A percentile compares a stretch with the other conserved stretches of the same genome.
These are phyloP conservation scores for Acanthamoeba sp. DNA, from an alignment of 208 protist genomes.

Conservation along the genomic window DNA sequence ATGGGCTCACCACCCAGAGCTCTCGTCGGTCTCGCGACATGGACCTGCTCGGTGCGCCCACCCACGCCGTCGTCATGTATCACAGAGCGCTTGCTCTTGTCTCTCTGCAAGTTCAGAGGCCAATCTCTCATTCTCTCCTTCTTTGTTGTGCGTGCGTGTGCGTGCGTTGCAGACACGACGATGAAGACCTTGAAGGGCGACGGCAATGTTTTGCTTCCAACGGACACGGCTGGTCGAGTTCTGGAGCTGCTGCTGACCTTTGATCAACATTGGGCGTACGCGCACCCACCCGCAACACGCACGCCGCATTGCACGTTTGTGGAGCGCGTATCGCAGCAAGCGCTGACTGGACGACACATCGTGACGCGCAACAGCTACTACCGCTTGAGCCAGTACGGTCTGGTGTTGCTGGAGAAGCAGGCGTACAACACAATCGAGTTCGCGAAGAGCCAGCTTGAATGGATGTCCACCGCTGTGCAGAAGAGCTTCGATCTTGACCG, in stretches of 20 bases:
- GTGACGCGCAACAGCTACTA: slow-evolving; percentile 16
- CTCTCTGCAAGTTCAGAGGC: too few species aligned
- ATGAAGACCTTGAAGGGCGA: slow-evolving; percentile 83
- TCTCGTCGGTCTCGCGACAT: slow-evolving; percentile 42
- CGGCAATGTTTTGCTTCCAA: slow-evolving; percentile 92
- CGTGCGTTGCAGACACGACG: slow-evolving; percentile 1
- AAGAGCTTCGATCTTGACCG: slow-evolving; percentile 81
- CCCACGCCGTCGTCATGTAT: not conserved
- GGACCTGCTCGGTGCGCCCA: slow-evolving; percentile 33
- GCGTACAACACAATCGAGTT: slow-evolving; percentile 87
- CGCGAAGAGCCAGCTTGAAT: slow-evolving; percentile 89
- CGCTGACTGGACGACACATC: too few species aligned
- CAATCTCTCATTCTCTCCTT: too few species aligned
- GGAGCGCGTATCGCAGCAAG: too few species aligned
- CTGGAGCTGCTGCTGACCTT: slow-evolving; percentile 89
- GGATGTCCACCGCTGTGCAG: slow-evolving; percentile 85
- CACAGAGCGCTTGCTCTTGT: not conserved
- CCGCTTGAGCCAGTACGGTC: slow-evolving; percentile 80
- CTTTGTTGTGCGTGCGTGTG: too few species aligned
- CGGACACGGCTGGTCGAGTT: slow-evolving; percentile 89
- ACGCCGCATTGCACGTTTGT: not conserved
- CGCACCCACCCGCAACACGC: too few species aligned
- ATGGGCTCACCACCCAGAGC: slow-evolving; percentile 71
- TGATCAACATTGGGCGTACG: slow-evolving; percentile 86
- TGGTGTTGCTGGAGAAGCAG: slow-evolving; percentile 88